A percentile compares a stretch with the other conserved stretches of the same genome.
phyloP scores from a whole-genome alignment of 805 yeast species.

The Candida khao-thaluensis region DNA sequence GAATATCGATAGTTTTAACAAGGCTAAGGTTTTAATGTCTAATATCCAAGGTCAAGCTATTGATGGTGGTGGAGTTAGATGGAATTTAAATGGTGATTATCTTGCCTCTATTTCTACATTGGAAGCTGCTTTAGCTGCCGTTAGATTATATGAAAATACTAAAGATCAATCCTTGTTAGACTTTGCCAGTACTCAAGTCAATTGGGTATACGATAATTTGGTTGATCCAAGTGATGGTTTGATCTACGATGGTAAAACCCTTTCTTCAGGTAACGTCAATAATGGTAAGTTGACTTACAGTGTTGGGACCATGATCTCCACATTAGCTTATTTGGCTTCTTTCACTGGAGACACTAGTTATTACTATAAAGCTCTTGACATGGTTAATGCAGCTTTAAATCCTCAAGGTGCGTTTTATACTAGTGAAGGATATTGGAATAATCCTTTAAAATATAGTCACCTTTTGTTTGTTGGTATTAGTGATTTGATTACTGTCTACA shows the following conservation, averaged over 20 bases:
- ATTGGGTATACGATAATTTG: conserved; percentile 11
- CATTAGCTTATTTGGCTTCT: conserved; percentile 19
- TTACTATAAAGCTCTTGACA: conserved; percentile 17
- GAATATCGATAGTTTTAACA: conserved; percentile 17
- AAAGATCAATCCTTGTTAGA: conserved; percentile 15
- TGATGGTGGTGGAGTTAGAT: conserved; percentile 24
- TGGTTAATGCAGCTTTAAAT: conserved; percentile 20
- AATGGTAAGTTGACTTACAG: conserved; percentile 26
- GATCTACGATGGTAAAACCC: conserved; percentile 23
- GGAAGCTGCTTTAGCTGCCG: conserved; percentile 30
- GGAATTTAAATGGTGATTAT: conserved; percentile 22
- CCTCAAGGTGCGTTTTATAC: conserved; percentile 19
- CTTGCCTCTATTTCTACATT: conserved; percentile 29
- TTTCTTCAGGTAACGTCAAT: conserved; percentile 18
- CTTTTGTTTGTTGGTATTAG: conserved; percentile 24
- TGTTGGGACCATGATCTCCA: conserved; percentile 24
- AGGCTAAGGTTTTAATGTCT: conserved; percentile 8
- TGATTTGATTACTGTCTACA: conserved; percentile 18
- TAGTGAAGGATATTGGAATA: conserved; percentile 22
- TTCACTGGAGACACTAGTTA: conserved; percentile 17
- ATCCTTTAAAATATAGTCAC: conserved; percentile 21
- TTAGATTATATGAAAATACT: conserved; percentile 19
- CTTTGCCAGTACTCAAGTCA: conserved; percentile 20
- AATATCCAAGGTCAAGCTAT: conserved; percentile 26
- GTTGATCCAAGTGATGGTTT: conserved; percentile 23